Evolutionary conservation across 139 green algal species (phyloP), one percentile per base, ranked within the genome.

Genomic region (Chlorella sp.): DNA sequence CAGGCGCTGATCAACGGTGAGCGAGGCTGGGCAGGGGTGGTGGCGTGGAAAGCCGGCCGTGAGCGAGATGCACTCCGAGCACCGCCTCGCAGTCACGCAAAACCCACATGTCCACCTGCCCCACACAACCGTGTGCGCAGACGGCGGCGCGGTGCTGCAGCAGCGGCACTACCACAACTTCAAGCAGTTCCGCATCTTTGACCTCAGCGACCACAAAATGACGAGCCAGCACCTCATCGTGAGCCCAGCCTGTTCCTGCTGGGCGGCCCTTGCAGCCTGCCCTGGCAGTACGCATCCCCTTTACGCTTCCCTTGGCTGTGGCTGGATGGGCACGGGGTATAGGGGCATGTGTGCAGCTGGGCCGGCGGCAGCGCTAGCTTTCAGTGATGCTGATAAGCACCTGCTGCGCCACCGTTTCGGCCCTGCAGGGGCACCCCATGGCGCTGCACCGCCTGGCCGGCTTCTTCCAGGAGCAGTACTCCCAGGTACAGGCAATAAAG

Each of bases 381-480:
- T n/a, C n/a, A n/a, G 56, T 28, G 26, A 36, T 28, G 13, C 64
- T 38, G 14, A 36, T 16, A 32, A 2, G 7, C 7, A 41, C 32
- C 32, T 41, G 30, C 64, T 0, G 3, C 4, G 64, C 72, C 8
- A 17, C 41, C 72, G 0, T 11, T 58, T 20, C 30, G 8, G 8
- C 0, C 75, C 5, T n/a, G 81, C 83, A 84, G 75, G 41, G 82
- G 32, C 89, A 93, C 70, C 90, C 90, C 64, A 89, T 93, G 60
- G 77, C 89, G 2, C 80, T 93, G 58, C 89, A 91, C 80, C 84
- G 90, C 16, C 81, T 93, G 58, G 90, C 90, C 36, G 62, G 81
- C 36, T 93, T 92, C 76, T 89, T 93, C 43, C 89, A 91, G 44
- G 90, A 90, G 58, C 87, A 90, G 48, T 46, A 90, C 74, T 86